Base-by-base conservation (phyloP, 129 eudicot species). In the Centella asiatica region DNA sequence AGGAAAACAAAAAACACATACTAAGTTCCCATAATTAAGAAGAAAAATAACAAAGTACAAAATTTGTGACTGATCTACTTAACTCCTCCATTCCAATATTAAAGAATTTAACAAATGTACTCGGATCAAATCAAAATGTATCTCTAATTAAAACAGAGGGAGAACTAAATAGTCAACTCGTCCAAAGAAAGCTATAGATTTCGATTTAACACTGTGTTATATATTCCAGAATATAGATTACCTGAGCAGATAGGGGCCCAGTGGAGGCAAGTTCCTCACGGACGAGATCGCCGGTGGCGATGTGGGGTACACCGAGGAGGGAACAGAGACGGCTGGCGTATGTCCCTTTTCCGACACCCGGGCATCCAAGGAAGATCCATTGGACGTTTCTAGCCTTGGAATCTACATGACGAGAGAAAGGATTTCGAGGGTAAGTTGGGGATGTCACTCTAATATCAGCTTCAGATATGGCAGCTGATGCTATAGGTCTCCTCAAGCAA, bases 231-330 rank as follows among this genome's bases (percentile, higher is more conserved):
- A 60, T 28, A 11, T 69, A 20, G n/a, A n/a, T n/a, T 72, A 84
- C 98, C 83, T 93, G 92, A 39, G 33, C 37, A 19, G 99, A 80
- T 22, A 93, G 84, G 24, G 99, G 87, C 0, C 92, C 84, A 20
- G 77, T 56, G 2, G 89, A 82, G 33, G 83, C 48, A 15, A 93
- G 78, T 60, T 88, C 96, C 11, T 85, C 81, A 6, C 99, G 86
- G 14, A 93, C 96, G 56, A 93, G 99, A 83, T 93, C 99, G 14
- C 99, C 99, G 66, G 99, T 93, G 61, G 99, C 96, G 72, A 93
- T 93, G 69, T 93, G 99, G 59, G 99, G 96, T 44, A 87, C 95
- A 12, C 96, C 95, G 20, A 93, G 85, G 47, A 82, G 86, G 26
- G 50, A 62, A 4, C 96, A 93, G 17, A 93, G 82, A 22, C 96